A percentile compares a stretch with the other conserved stretches of the same genome.
Evolutionary conservation across 352 stramenopile species (phyloP).

Genomic region (Plasmopara viticola): DNA sequence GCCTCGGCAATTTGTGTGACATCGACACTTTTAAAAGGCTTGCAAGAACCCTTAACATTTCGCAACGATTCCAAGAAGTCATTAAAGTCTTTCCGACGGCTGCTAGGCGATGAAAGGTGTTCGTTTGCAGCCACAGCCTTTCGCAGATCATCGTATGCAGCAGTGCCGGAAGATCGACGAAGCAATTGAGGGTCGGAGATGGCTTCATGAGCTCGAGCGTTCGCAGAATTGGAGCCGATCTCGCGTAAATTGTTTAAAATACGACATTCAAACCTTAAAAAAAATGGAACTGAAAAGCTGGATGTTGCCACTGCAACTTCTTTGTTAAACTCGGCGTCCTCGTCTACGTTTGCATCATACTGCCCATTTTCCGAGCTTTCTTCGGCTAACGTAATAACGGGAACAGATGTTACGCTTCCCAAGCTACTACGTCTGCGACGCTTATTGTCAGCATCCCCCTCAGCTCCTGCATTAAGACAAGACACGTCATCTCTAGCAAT

Average conservation of each 20-base stretch:
- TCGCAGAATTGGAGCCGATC: constrained; percentile 17
- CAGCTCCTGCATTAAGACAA: constrained; percentile 4
- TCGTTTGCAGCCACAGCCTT: constrained; percentile 20
- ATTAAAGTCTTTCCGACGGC: constrained; percentile 30
- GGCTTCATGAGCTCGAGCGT: constrained; percentile 8
- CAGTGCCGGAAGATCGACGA: constrained; percentile 40
- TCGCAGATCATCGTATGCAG: constrained; percentile 44
- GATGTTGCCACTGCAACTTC: constrained; percentile 76
- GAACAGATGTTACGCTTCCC: constrained; percentile 18
- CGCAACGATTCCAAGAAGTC: constrained; percentile 38
- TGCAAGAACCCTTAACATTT: constrained; percentile 6
- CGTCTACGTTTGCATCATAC: constrained; percentile 39
- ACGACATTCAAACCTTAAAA: constrained; percentile 79
- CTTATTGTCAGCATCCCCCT: constrained; percentile 8
- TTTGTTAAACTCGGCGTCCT: constrained; percentile 80
- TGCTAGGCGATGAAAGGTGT: constrained; percentile 18
- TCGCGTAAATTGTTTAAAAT: constrained; percentile 36
- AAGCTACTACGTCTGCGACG: constrained; percentile 20
- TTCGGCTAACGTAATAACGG: constrained; percentile 21
- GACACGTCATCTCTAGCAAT: constrained; percentile 4
- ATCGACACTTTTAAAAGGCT: constrained; percentile 15
- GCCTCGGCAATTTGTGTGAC: constrained; percentile 51
- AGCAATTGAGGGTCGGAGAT: constrained; percentile 15
- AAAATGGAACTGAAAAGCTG: constrained; percentile 79
- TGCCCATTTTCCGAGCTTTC: constrained; percentile 26